These are phyloP conservation scores for Malus hybrid DNA, from an alignment of 331 rosid genomes.

Conservation along the genomic window DNA sequence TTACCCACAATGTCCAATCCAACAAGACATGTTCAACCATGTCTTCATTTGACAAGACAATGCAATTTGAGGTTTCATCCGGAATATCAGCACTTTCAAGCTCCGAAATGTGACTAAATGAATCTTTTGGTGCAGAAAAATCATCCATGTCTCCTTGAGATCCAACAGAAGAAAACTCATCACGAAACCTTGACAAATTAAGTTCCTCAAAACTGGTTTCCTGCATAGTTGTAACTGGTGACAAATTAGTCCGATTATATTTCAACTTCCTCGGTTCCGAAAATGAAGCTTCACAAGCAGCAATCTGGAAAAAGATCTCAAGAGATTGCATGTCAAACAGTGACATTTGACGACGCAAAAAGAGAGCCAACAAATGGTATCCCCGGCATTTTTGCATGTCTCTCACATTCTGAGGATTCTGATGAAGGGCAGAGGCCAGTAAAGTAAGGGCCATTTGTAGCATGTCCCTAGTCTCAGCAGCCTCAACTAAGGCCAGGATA, in stretches of 20 bases:
- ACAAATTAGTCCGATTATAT: conserved; percentile 39
- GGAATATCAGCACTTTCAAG: conserved; percentile 72
- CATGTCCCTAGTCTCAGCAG: conserved; percentile 95
- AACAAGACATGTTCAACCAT: conserved; percentile 98
- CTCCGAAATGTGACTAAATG: conserved; percentile 90
- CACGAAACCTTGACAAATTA: conserved; percentile 70
- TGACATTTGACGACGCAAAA: conserved; percentile 83
- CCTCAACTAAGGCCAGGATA: conserved; percentile 89
- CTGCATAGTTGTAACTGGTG: conserved; percentile 48
- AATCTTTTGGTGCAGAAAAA: conserved; percentile 81
- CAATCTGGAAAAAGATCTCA: conserved; percentile 94
- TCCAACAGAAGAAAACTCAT: conserved; percentile 82
- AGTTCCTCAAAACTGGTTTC: conserved; percentile 71
- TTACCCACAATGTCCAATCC: conserved; percentile 99
- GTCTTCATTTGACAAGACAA: conserved; percentile 95
- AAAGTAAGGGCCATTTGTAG: conserved; percentile 87
- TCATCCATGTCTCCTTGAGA: conserved; percentile 92
- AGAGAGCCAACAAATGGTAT: conserved; percentile 91
- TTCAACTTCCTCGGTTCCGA: conserved; percentile 88
- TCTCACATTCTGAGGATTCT: conserved; percentile 82
- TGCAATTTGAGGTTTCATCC: conserved; percentile 92
- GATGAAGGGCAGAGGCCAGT: conserved; percentile 88
- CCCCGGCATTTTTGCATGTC: conserved; percentile 97
- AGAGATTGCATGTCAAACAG: conserved; percentile 95
- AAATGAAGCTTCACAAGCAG: conserved; percentile 99